A percentile compares a stretch with the other conserved stretches of the same genome.
Conservation (phyloP, 768 basidiomycete species). For the Suillus decipiens region DNA sequence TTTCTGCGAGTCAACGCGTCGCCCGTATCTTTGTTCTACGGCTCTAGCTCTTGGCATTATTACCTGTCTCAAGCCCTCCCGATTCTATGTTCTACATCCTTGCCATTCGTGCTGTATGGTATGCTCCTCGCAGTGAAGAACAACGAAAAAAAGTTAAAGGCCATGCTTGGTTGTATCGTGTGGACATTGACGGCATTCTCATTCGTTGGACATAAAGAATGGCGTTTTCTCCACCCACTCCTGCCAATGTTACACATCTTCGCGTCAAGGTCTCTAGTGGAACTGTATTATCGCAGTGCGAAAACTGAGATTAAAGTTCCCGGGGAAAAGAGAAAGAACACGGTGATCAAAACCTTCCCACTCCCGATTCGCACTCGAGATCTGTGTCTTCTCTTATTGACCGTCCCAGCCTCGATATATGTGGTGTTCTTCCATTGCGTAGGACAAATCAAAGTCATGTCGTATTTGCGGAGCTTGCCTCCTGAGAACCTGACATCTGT, state of each 20-base stretch:
- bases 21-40: slow-evolving; percentile 90
- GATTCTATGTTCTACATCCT: slow-evolving; percentile 68
- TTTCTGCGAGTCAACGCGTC: slow-evolving; percentile 86
- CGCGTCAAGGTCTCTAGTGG: slow-evolving; percentile 69
- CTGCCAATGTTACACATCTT: slow-evolving; percentile 83
- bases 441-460: slow-evolving; percentile 77
- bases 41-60: slow-evolving; percentile 83
- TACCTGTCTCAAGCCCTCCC: slow-evolving; percentile 87
- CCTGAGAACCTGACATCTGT: slow-evolving; percentile 54
- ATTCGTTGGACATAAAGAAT: slow-evolving; percentile 90
- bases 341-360: slow-evolving; percentile 10
- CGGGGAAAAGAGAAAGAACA: slow-evolving; percentile 7
- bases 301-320: slow-evolving; percentile 6
- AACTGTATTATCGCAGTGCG: slow-evolving; percentile 33
- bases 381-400: slow-evolving; percentile 48
- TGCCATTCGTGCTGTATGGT: slow-evolving; percentile 76
- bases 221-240: slow-evolving; percentile 93
- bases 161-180: slow-evolving; percentile 49
- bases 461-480: slow-evolving; percentile 61
- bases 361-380: slow-evolving; percentile 38
- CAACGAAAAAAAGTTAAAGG: slow-evolving; percentile 32
- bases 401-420: slow-evolving; percentile 67
- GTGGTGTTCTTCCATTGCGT: slow-evolving; percentile 74
- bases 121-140: slow-evolving; percentile 39
- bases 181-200: slow-evolving; percentile 79